A percentile compares a stretch with the other conserved stretches of the same genome.
Conservation (phyloP, 2,329 filamentous ascomycete species). For the Fusarium oxysporum region DNA sequence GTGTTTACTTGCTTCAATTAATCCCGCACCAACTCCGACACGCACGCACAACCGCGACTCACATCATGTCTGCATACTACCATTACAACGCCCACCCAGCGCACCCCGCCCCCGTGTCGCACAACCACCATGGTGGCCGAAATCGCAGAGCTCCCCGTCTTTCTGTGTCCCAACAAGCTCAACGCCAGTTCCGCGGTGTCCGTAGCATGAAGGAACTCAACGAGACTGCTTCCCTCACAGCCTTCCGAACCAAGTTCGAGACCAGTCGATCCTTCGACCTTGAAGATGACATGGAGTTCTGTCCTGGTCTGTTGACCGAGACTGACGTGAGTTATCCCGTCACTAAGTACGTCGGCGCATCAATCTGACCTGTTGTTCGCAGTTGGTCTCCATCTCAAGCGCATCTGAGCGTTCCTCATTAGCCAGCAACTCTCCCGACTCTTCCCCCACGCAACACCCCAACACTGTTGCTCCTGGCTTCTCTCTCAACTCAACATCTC, state of each 20-base stretch:
- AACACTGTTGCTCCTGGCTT: conserved; percentile 82
- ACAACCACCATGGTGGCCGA: conserved; percentile 86
- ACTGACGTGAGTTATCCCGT: conserved; percentile 78
- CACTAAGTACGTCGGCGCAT: conserved; percentile 21
- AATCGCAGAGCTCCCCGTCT: conserved; percentile 86
- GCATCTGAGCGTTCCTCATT: conserved; percentile 94
- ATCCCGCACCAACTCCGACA: conserved; percentile 45
- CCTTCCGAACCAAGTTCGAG: conserved; percentile 90
- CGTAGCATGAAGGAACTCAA: conserved; percentile 88
- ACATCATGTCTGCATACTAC: conserved; percentile 73
- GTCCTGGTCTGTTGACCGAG: conserved; percentile 90
- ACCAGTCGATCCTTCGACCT: conserved; percentile 93
- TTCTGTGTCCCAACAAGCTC: conserved; percentile 82
- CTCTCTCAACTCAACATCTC: conserved; percentile 75
- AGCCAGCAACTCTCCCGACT: conserved; percentile 92
- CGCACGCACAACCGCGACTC: conserved; percentile 21
- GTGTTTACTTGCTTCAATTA: conserved; percentile 40
- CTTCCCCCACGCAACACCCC: conserved; percentile 90
- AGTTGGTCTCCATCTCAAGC: conserved; percentile 93
- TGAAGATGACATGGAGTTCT: conserved; percentile 96
- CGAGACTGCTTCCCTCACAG: conserved; percentile 79
- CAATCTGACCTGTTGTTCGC: conserved; percentile 53
- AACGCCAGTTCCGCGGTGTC: conserved; percentile 87
- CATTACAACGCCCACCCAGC: conserved; percentile 70
- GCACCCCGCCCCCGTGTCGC: conserved; percentile 69